phyloP scores from a whole-genome alignment of 352 stramenopile species.

The Phytophthora pini region DNA sequence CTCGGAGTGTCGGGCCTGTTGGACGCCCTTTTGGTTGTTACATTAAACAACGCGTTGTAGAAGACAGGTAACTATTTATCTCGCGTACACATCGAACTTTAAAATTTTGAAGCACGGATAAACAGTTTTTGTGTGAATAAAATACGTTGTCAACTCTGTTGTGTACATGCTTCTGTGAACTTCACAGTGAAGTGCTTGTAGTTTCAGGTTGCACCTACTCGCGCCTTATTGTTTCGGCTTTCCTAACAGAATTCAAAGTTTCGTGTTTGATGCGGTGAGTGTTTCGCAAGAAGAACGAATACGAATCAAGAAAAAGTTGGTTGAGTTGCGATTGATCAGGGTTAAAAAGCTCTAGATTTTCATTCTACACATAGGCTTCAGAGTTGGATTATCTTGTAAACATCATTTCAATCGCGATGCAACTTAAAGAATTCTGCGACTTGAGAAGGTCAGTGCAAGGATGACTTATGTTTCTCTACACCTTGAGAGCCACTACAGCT shows the following conservation, averaged over 20 bases:
- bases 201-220: too few species aligned
- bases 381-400: constrained; percentile 86
- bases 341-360: constrained; percentile 88
- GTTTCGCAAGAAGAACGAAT: not conserved
- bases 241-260: not conserved
- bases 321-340: constrained; percentile 62
- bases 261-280: too few species aligned
- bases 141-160: not conserved
- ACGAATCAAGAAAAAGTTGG: too few species aligned
- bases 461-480: constrained; percentile 76
- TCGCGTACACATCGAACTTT: not conserved
- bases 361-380: constrained; percentile 81
- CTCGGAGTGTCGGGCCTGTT: constrained; percentile 36
- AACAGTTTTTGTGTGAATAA: not conserved
- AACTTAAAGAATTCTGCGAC: not conserved
- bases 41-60: constrained; percentile 35
- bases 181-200: too few species aligned
- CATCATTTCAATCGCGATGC: constrained; percentile 65
- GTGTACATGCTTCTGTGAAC: too few species aligned
- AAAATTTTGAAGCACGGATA: not conserved
- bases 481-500: constrained; percentile 36
- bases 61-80: constrained; percentile 32
- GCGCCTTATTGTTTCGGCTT: not conserved
- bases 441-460: constrained; percentile 77
- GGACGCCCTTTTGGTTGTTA: constrained; percentile 38